Percentiles rank a stretch among this genome's conserved stretches.
These are phyloP conservation scores for Colletotrichum destructivum DNA, from an alignment of 2,329 filamentous ascomycete species.

Conservation along the genomic window DNA sequence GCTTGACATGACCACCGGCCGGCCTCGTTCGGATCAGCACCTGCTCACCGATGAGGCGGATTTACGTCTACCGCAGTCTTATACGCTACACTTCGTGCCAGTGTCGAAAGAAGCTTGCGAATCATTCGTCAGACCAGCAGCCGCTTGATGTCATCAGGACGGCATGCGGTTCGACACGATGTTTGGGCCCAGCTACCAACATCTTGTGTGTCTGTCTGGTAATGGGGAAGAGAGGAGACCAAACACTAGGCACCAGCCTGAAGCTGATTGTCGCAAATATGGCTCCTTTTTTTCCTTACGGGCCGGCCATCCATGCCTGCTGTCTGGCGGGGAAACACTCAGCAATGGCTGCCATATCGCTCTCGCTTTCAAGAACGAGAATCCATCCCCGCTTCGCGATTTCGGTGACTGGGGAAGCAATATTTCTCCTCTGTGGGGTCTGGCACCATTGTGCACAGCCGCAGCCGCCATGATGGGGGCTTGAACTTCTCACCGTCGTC, in stretches of 20 bases:
- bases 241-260: constrained; percentile 14
- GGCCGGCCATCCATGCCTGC: neutral
- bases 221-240: neutral
- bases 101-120: neutral
- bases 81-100: neutral
- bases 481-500: constrained; percentile 19
- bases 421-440: constrained; percentile 15
- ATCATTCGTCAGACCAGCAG: constrained; percentile 21
- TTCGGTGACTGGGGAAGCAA: constrained; percentile 6
- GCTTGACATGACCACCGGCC: neutral
- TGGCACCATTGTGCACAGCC: constrained; percentile 37
- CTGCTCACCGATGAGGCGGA: constrained; percentile 31
- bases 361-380: constrained; percentile 27
- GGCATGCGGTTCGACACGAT: constrained; percentile 5
- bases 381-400: constrained; percentile 10
- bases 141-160: constrained; percentile 37
- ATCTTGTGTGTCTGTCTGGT: neutral
- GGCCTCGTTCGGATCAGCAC: constrained; percentile 8
- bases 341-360: constrained; percentile 4
- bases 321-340: neutral
- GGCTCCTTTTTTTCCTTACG: constrained; percentile 15
- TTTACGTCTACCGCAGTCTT: neutral
- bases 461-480: constrained; percentile 28
- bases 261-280: neutral
- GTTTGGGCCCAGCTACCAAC: neutral